Conservation (phyloP, 352 stramenopile species). For the Globisporangium okanoganense region DNA sequence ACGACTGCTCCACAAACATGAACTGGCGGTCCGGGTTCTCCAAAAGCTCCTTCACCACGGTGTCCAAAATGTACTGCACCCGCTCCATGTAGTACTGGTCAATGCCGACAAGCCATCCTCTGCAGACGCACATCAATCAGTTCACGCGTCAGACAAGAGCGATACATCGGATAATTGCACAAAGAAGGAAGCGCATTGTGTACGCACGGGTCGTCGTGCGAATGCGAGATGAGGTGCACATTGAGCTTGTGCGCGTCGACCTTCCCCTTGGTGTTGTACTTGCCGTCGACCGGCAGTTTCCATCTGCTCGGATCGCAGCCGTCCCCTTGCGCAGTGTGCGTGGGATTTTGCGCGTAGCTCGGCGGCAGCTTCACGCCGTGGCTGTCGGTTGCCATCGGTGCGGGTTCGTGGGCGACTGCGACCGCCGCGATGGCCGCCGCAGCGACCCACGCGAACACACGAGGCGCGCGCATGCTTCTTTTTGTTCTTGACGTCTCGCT, state of each 20-base stretch:
- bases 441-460: conserved; percentile 4
- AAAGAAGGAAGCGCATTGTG: neutral
- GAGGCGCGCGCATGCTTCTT: conserved; percentile 15
- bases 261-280: conserved; percentile 62
- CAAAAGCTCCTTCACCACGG: conserved; percentile 83
- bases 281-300: conserved; percentile 49
- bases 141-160: neutral
- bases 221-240: conserved; percentile 95
- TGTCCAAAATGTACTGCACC: conserved; percentile 96
- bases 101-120: conserved; percentile 94
- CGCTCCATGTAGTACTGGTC: conserved; percentile 96
- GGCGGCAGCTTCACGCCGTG: conserved; percentile 8
- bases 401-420: neutral
- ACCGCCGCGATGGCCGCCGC: conserved; percentile 6
- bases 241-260: conserved; percentile 85
- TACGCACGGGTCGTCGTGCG: conserved; percentile 91
- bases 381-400: conserved; percentile 10
- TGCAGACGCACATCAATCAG: conserved; percentile 11
- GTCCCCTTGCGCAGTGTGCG: neutral
- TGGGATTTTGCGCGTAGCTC: neutral
- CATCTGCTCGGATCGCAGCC: conserved; percentile 63
- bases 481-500: neutral
- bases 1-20: conserved; percentile 94
- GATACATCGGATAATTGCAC: neutral
- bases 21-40: conserved; percentile 91